Base-by-base conservation (phyloP, 2,329 filamentous ascomycete species). In the Juglanconis oblonga region DNA sequence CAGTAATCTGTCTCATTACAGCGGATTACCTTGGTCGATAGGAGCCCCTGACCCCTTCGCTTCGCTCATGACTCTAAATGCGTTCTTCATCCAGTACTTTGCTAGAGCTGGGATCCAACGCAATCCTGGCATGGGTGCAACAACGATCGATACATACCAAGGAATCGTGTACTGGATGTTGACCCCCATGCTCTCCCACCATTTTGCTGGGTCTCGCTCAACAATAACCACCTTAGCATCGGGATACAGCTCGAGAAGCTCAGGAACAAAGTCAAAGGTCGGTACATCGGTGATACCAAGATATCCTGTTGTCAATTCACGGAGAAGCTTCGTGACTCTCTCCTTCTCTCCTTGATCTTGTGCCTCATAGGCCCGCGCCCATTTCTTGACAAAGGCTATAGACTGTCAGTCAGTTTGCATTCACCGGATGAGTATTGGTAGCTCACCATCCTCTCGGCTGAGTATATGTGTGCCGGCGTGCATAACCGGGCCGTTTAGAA, bases 181-280 rank as follows among this genome's bases (percentile, higher is more conserved):
- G 7, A 40, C 49, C 10, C 47, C 54, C 32, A 70, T 62, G 58
- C 67, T 71, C 29, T 65, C 57, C 67, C 65, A 69, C 71, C 71
- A 73, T 49, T 64, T 66, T 13, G 66, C 65, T 7, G 67, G 67
- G 60, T 72, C 67, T 29, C 72, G 68, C 1, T 64, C 66, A 1
- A 73, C 72, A 62, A 70, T 70, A 24, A 80, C 72, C 24, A 79
- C 76, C 55, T 72, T 73, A 10, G 77, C 77, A 38, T 78, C 70
- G 0, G 78, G 78, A 58, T 78, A 79, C 32, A 79, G 59, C 40
- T 74, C 70, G 59, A 78, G 61, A 35, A 80, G 64, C 57, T 79
- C 76, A 24, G 71, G 68, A n/a, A 77, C 69, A 17, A 79, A 70
- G 53, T 73, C 69, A 31, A 67, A 67, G 3, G 69, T 69, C 1